phyloP scores from a whole-genome alignment of 1,139 yeast species.

The Yamadazyma atmosphaerica region DNA sequence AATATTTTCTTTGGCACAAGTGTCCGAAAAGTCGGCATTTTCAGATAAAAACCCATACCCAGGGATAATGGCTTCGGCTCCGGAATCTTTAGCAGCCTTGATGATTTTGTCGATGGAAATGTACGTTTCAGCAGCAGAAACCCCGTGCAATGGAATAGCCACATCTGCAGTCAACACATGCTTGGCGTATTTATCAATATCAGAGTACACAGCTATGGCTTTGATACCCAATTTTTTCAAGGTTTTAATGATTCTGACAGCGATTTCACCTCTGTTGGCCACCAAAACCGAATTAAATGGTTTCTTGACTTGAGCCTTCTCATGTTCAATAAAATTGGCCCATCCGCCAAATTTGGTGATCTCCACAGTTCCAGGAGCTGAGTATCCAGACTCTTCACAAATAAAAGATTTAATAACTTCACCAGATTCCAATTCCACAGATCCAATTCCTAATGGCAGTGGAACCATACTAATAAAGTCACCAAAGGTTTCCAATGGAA shows the following conservation, averaged over 20 bases:
- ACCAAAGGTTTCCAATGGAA: slow-evolving; percentile 79
- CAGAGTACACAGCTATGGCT: slow-evolving; percentile 87
- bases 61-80: slow-evolving; percentile 91
- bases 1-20: slow-evolving; percentile 78
- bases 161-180: slow-evolving; percentile 84
- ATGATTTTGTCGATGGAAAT: slow-evolving; percentile 81
- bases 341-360: slow-evolving; percentile 88
- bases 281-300: slow-evolving; percentile 85
- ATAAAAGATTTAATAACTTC: slow-evolving; percentile 88
- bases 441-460: slow-evolving; percentile 92
- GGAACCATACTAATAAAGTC: slow-evolving; percentile 85
- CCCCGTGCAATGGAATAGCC: slow-evolving; percentile 76
- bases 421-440: slow-evolving; percentile 78
- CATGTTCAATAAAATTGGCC: slow-evolving; percentile 62
- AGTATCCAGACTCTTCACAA: slow-evolving; percentile 87
- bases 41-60: slow-evolving; percentile 97
- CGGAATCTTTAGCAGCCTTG: slow-evolving; percentile 76
- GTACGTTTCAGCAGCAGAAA: slow-evolving; percentile 87
- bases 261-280: slow-evolving; percentile 97
- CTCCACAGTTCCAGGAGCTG: slow-evolving; percentile 67
- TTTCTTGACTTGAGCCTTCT: slow-evolving; percentile 29
- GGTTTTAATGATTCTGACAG: slow-evolving; percentile 89
- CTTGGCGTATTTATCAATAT: slow-evolving; percentile 83
- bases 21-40: slow-evolving; percentile 92
- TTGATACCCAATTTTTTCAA: slow-evolving; percentile 74